phyloP scores from a whole-genome alignment of 495 filamentous ascomycete genomes.

The Penicillium fimorum region DNA sequence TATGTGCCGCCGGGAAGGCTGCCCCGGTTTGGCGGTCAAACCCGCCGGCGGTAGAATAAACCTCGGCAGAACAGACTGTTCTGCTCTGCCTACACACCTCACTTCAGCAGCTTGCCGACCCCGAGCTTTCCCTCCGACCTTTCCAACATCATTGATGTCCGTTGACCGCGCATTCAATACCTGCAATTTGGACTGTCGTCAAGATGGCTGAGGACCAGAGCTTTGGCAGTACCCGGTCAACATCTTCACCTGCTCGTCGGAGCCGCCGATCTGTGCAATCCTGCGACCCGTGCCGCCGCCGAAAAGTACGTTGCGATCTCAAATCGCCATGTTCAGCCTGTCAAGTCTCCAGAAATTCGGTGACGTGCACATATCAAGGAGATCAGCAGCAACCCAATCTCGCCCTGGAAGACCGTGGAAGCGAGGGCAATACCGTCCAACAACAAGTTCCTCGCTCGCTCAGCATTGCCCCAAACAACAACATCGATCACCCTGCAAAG shows the following conservation, averaged over 20 bases:
- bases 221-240: conserved; percentile 1
- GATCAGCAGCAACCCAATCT: conserved; percentile 7
- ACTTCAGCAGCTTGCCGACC: conserved; percentile 10
- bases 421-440: conserved; percentile 1
- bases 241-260: not conserved
- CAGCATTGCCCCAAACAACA: conserved; percentile 1
- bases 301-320: conserved; percentile 48
- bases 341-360: conserved; percentile 31
- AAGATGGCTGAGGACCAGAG: conserved; percentile 2
- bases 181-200: conserved; percentile 1
- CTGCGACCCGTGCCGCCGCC: conserved; percentile 42
- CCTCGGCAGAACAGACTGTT: too few relatives aligned
- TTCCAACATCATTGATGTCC: conserved; percentile 7
- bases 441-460: conserved; percentile 1
- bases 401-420: conserved; percentile 2
- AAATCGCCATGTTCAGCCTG: conserved; percentile 39
- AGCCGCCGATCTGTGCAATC: conserved; percentile 37
- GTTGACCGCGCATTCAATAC: conserved; percentile 4
- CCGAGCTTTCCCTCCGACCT: conserved; percentile 6
- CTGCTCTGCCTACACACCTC: too few relatives aligned
- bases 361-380: conserved; percentile 24
- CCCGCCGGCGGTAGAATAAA: too few relatives aligned
- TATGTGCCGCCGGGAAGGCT: too few relatives aligned
- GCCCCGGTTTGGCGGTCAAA: too few relatives aligned
- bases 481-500: conserved; percentile 4